phyloP scores from a whole-genome alignment of 2,329 filamentous ascomycete species.

The Penicillium rolfsii region DNA sequence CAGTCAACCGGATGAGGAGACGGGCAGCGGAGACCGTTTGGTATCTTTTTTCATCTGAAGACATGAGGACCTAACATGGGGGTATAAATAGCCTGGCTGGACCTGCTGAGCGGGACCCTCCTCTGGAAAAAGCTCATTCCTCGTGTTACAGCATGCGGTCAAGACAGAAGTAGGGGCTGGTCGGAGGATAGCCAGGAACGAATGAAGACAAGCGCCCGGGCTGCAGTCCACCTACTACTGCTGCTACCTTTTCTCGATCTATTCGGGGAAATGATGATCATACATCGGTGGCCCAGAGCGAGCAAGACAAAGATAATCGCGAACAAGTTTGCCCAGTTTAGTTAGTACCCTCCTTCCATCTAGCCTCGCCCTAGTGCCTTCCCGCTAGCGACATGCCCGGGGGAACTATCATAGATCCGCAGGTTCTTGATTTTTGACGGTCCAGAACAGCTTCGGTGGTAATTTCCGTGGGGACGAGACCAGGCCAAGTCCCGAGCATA shows the following conservation, averaged over 20 bases:
- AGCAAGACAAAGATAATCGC: neutral
- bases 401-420: neutral
- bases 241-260: neutral
- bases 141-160: conserved; percentile 6
- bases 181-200: conserved; percentile 11
- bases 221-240: conserved; percentile 11
- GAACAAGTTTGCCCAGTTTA: neutral
- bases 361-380: neutral
- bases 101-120: neutral
- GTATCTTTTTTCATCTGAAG: conserved; percentile 10
- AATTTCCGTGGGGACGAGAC: neutral
- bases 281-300: conserved; percentile 4
- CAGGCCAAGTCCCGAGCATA: neutral
- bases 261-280: conserved; percentile 20
- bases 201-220: conserved; percentile 18
- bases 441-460: neutral
- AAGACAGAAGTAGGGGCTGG: conserved; percentile 3
- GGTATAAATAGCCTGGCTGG: conserved; percentile 25
- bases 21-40: conserved; percentile 11
- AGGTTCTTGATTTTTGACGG: neutral
- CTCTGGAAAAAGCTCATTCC: neutral
- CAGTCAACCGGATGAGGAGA: conserved; percentile 11
- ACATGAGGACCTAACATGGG: conserved; percentile 12
- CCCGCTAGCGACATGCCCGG: neutral
- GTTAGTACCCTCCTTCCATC: neutral